phyloP scores from a whole-genome alignment of 345 rosid genomes.

The Rhizophora apiculata region DNA sequence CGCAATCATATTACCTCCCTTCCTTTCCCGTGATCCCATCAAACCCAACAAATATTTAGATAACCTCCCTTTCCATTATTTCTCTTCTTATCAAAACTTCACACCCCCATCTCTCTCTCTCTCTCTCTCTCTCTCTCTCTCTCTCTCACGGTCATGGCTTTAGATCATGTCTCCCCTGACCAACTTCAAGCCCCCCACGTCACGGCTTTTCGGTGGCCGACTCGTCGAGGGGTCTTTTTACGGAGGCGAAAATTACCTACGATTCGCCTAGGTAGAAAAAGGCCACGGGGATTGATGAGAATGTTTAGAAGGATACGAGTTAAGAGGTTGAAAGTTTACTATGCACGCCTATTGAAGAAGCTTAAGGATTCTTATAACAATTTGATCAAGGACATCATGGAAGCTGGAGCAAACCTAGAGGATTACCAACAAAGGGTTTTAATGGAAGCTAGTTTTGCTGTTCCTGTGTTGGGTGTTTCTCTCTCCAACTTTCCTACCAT shows the following conservation, averaged over 20 bases:
- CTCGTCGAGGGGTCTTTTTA: slow-evolving; percentile 33
- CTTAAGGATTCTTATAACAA: slow-evolving; percentile 49
- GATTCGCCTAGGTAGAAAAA: slow-evolving; percentile 57
- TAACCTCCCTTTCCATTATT: too few relatives aligned
- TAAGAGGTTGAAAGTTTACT: slow-evolving; percentile 52
- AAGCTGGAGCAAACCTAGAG: slow-evolving; percentile 40
- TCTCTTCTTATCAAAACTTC: neutral
- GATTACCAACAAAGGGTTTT: slow-evolving; percentile 51
- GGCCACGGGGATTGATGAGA: slow-evolving; percentile 30
- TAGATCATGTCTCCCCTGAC: slow-evolving; percentile 8
- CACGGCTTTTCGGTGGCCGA: slow-evolving; percentile 21
- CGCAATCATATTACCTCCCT: neutral
- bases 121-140: neutral
- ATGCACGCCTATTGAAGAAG: slow-evolving; percentile 43
- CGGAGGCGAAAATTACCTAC: slow-evolving; percentile 50
- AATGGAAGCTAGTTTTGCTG: slow-evolving; percentile 53
- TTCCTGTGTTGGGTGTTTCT: slow-evolving; percentile 57
- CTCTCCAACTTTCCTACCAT: slow-evolving; percentile 36
- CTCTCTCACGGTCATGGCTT: slow-evolving; percentile 19
- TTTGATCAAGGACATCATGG: slow-evolving; percentile 44
- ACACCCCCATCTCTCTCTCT: neutral
- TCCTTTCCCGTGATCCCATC: neutral
- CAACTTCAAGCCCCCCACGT: slow-evolving; percentile 4
- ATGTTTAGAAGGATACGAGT: slow-evolving; percentile 47
- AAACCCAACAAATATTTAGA: neutral